A percentile compares a stretch with the other conserved stretches of the same genome.
Conservation (phyloP, 306 rosid species). For the Lithocarpus polystachyus region DNA sequence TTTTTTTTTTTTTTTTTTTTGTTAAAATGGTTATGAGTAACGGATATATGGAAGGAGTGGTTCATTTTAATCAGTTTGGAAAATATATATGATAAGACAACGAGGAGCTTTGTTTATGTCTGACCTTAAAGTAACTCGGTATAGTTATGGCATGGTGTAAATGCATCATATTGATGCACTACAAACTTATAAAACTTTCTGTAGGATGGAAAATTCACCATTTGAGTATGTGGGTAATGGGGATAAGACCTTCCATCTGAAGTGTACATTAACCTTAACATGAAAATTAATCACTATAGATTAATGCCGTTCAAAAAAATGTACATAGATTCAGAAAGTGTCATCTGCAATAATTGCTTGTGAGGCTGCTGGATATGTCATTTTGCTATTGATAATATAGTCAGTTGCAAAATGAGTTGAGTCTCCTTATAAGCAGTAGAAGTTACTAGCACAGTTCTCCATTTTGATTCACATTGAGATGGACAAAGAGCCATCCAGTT, state of each 20-base stretch:
- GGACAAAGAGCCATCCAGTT: background rate
- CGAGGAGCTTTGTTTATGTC: background rate
- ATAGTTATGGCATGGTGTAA: background rate
- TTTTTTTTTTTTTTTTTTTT: background rate
- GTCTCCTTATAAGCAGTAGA: background rate
- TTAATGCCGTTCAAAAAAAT: background rate
- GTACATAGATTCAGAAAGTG: constrained; percentile 1
- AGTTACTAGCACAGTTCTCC: background rate
- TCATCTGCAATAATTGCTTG: background rate
- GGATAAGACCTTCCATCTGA: background rate
- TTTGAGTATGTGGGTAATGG: background rate
- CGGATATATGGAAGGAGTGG: background rate
- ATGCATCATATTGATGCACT: background rate
- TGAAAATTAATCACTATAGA: background rate
- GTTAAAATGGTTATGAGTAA: background rate
- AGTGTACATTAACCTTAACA: background rate
- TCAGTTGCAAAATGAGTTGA: background rate
- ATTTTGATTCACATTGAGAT: background rate
- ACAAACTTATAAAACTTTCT: background rate
- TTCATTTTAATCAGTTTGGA: background rate
- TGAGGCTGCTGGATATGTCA: background rate
- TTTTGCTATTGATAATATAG: background rate
- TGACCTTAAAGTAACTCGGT: background rate
- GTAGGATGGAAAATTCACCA: background rate
- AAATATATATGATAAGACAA: background rate